Conservation (phyloP, 2,329 filamentous ascomycete species). For the Dothiorella sarmentorum region DNA sequence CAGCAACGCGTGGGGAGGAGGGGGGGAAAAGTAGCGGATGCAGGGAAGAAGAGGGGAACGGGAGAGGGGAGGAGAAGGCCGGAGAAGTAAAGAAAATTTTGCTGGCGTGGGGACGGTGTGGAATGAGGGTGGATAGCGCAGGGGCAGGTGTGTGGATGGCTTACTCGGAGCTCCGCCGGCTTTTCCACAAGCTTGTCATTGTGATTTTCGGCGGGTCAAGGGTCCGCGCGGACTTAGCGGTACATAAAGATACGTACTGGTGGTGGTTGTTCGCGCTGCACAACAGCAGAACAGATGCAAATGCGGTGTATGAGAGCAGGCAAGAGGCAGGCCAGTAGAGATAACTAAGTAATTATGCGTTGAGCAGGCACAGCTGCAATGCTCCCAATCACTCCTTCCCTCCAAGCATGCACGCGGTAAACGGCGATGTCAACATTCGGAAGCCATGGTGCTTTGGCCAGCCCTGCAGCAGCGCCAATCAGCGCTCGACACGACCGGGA, state of each 20-base stretch:
- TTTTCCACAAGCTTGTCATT: conserved; percentile 40
- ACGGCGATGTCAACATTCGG: conserved; percentile 6
- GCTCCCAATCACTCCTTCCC: background rate
- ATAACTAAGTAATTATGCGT: background rate
- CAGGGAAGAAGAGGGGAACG: background rate
- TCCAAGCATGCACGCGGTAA: background rate
- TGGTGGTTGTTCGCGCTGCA: conserved; percentile 6
- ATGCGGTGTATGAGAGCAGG: background rate
- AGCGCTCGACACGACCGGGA: conserved; percentile 13
- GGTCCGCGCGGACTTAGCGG: conserved; percentile 4
- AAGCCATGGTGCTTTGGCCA: conserved; percentile 6
- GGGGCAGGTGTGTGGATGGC: conserved; percentile 23
- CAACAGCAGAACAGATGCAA: background rate
- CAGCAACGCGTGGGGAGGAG: conserved; percentile 3
- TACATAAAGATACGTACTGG: conserved; percentile 6
- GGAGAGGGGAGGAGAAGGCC: conserved; percentile 16
- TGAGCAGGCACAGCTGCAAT: conserved; percentile 7
- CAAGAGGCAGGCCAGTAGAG: background rate
- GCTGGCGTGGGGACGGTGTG: conserved; percentile 19
- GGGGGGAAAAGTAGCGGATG: background rate
- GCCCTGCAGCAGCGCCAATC: conserved; percentile 2
- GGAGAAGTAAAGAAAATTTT: conserved; percentile 20
- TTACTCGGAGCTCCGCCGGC: conserved; percentile 40
- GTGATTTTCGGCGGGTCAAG: conserved; percentile 19
- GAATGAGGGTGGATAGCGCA: conserved; percentile 19